Evolutionary conservation across 2,329 filamentous ascomycete genomes (phyloP).

Genomic region (Lachnellula cervina): DNA sequence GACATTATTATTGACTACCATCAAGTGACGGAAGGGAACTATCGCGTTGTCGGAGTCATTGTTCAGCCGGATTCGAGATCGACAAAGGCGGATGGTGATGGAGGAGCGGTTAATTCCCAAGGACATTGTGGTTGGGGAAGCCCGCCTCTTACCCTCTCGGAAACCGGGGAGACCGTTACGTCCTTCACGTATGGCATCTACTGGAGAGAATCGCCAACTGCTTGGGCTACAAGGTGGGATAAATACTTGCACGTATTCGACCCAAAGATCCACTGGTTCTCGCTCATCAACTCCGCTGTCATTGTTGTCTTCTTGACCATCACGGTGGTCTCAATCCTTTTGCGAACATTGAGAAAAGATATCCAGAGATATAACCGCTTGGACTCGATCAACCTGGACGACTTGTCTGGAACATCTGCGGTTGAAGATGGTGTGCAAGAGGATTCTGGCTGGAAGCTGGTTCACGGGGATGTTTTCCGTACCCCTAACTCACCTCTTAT

Average conservation of each 20-base stretch:
- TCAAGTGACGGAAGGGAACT: conserved; percentile 64
- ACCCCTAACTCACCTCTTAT: conserved; percentile 77
- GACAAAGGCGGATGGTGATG: conserved; percentile 47
- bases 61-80: conserved; percentile 74
- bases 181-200: conserved; percentile 89
- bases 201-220: conserved; percentile 78
- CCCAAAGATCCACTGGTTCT: conserved; percentile 99
- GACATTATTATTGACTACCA: conserved; percentile 94
- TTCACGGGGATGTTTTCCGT: conserved; percentile 96
- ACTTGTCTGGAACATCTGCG: conserved; percentile 72
- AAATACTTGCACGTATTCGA: conserved; percentile 97
- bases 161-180: conserved; percentile 60
- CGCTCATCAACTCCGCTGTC: conserved; percentile 89
- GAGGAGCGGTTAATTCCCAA: conserved; percentile 39
- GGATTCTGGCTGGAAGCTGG: conserved; percentile 97
- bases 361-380: conserved; percentile 95
- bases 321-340: conserved; percentile 87
- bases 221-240: conserved; percentile 97
- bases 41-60: conserved; percentile 85
- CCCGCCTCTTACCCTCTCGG: conserved; percentile 58
- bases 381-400: conserved; percentile 85
- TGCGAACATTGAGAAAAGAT: conserved; percentile 86
- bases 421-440: conserved; percentile 93
- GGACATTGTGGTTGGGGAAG: conserved; percentile 55
- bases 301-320: conserved; percentile 89